Evolutionary conservation across 2,329 filamentous ascomycete species (phyloP), one percentile per base, ranked within the genome.

Genomic region (Sphaerulina vaccinii): DNA sequence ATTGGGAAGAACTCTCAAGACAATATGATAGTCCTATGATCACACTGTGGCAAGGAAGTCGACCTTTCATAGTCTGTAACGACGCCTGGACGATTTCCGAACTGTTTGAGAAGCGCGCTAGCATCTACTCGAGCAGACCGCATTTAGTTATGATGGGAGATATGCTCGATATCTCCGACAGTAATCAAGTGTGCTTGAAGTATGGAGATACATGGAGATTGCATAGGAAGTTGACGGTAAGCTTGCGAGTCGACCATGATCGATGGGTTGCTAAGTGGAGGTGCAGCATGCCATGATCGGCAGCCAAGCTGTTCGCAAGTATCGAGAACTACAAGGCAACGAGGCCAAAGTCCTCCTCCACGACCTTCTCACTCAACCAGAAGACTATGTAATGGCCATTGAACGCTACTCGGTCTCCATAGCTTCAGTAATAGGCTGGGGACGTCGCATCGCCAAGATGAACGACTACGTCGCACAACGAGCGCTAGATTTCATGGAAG

Each of bases 51-150:
- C 43, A 56, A 7, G 54, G 51, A 6, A 43, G 37, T 32, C 46
- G 42, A 29, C 54, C 56, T 11, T 47, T 51, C 2, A 54, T 57
- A n/a, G 40, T 56, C 15, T 45, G 52, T 19, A 55, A 54, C 45
- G 65, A 68, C 38, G 64, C 66, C 8, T 66, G 62, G 61, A 51
- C 57, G 2, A 61, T 65, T 4, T 62, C 55, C 13, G 67, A 69
- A 21, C 46, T 69, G 23, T 54, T 69, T 21, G 65, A 70, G 46
- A 69, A 68, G 50, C 59, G 67, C 8, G 63, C 66, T 5, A 58
- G 55, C 8, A 67, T 68, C 42, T 70, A 67, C 49, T 64, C 66
- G 2, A 64, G 61, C 8, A 35, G 43, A 16, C 43, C 43, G 18
- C 21, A 18, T 10, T 10, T 47, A 18, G 19, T 47, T 3, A 37